Percentiles rank a stretch among this genome's conserved stretches.
Evolutionary conservation across 2,329 filamentous ascomycete species (phyloP).

Genomic region (Scorias spongiosa): DNA sequence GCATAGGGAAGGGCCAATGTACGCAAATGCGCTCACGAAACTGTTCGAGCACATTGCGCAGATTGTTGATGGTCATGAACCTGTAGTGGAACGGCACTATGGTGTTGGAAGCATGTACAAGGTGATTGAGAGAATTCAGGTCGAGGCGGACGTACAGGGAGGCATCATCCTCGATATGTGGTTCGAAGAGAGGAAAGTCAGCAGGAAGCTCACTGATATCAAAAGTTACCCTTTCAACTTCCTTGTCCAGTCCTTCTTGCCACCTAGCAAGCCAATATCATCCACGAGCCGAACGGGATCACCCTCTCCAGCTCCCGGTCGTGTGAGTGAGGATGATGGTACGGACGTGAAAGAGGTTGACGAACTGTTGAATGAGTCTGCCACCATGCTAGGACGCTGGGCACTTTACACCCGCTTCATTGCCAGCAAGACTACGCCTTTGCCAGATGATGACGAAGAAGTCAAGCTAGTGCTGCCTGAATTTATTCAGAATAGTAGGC

Average conservation of each 20-base stretch:
- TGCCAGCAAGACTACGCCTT: constrained; percentile 57
- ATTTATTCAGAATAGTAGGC: constrained; percentile 62
- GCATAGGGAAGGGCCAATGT: constrained; percentile 70
- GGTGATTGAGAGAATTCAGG: constrained; percentile 82
- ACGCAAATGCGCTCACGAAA: constrained; percentile 76
- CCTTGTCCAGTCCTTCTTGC: constrained; percentile 82
- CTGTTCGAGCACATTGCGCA: constrained; percentile 96
- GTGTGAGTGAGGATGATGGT: constrained; percentile 70
- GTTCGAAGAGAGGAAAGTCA: constrained; percentile 74
- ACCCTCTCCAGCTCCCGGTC: constrained; percentile 46
- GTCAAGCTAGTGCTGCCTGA: constrained; percentile 48
- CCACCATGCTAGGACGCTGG: constrained; percentile 86
- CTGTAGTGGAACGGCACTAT: constrained; percentile 86
- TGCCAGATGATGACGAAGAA: constrained; percentile 8
- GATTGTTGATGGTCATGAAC: constrained; percentile 84
- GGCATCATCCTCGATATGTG: constrained; percentile 93
- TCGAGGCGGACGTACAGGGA: constrained; percentile 90
- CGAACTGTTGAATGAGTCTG: constrained; percentile 69
- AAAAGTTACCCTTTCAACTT: constrained; percentile 98
- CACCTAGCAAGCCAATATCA: constrained; percentile 51
- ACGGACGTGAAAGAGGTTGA: constrained; percentile 97
- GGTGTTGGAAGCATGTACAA: constrained; percentile 83
- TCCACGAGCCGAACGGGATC: constrained; percentile 51
- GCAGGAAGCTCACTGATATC: constrained; percentile 79
- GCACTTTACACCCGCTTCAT: constrained; percentile 83